phyloP scores from a whole-genome alignment of 208 protist genomes.

The Leishmania mexicana region DNA sequence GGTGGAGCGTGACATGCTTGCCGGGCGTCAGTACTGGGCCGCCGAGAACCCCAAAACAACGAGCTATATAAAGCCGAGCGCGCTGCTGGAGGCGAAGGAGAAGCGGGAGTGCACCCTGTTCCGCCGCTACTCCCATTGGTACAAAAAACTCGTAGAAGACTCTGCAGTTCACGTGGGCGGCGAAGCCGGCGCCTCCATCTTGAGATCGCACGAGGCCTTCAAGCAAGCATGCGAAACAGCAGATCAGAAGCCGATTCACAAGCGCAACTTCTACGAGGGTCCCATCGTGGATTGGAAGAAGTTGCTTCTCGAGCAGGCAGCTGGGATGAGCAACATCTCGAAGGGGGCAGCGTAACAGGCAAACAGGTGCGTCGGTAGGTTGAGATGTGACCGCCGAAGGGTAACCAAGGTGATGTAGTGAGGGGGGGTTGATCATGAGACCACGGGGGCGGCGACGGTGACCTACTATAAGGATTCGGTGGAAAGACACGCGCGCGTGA shows the following conservation, averaged over 20 bases:
- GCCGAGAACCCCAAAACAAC: conserved; percentile 14
- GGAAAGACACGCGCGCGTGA: neutral
- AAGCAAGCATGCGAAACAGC: conserved; percentile 23
- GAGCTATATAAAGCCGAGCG: conserved; percentile 35
- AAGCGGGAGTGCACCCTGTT: conserved; percentile 36
- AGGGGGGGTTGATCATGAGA: neutral
- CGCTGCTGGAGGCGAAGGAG: conserved; percentile 46
- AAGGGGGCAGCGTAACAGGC: neutral
- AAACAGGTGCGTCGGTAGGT: neutral
- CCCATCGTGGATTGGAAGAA: conserved; percentile 28
- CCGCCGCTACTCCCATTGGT: conserved; percentile 49
- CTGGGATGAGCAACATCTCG: neutral
- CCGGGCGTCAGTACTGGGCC: conserved; percentile 38
- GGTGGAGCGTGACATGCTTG: conserved; percentile 37
- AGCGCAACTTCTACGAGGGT: conserved; percentile 39
- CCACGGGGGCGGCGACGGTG: neutral
- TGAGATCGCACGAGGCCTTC: conserved; percentile 19
- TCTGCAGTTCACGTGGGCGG: conserved; percentile 25
- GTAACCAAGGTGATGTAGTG: neutral
- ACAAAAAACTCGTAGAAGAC: conserved; percentile 32
- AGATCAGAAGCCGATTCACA: conserved; percentile 32
- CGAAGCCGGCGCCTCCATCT: conserved; percentile 23
- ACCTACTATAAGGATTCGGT: neutral
- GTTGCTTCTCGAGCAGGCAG: conserved; percentile 26
- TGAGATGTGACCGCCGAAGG: neutral